Base-by-base conservation (phyloP, 176 grass and related monocot species). In the Ampelocalamus luodianensis region DNA sequence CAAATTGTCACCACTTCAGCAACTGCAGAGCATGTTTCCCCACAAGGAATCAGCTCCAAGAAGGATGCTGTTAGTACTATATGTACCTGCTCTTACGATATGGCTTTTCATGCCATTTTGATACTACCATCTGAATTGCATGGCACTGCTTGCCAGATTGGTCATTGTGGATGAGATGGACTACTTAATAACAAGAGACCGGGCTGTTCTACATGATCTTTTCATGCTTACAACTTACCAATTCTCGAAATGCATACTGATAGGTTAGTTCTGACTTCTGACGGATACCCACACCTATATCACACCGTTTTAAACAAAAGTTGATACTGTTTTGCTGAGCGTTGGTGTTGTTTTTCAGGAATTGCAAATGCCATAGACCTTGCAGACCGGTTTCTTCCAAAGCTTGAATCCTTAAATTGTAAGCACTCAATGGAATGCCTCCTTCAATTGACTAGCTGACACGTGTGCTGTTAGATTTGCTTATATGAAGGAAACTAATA, bases 151-250 rank as follows among this genome's bases (percentile, higher is more conserved):
- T 79, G 36, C 69, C 82, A 99, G 97, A 64, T 82, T 99, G 88
- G 83, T 99, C 40, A 81, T 99, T 84, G 90, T 90, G 58, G 97
- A 99, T 73, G 97, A 99, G 91, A 96, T 99, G 90, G 93, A 99
- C 79, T 99, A 94, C 67, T 88, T 96, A 43, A 91, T 99, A 84
- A 99, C 93, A 73, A 96, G 88, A 82, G 97, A 99, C 58, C 77
- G 86, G 6, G 88, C 84, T 36, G 92, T 99, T 56, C 86, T 99
- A 69, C 97, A 99, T 90, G 88, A 99, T 88, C 92, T 96, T 88
- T 99, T 99, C 75, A 99, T 96, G 90, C 97, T 99, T 48, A 99
- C 90, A 0, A 92, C 96, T 40, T 88, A 79, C 75, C 88, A 85
- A 59, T 99, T 90, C 79, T 96, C 93, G 17, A 88, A 81, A 89